Base-by-base conservation (phyloP, 1,284 basidiomycete genomes). In the Rhizoctonia solani region DNA sequence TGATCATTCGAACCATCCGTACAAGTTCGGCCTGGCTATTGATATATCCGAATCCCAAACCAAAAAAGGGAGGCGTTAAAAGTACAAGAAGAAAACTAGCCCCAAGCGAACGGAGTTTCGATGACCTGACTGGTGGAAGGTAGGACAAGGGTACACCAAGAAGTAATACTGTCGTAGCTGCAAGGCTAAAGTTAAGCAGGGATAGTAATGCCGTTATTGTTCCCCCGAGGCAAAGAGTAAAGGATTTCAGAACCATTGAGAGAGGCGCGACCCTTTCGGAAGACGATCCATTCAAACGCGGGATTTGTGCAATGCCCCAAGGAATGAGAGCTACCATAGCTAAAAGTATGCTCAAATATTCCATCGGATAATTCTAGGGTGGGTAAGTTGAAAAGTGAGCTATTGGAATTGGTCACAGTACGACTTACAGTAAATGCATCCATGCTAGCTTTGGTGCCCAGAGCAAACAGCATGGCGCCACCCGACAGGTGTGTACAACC, bases 181-280 rank as follows among this genome's bases (percentile, higher is more conserved):
- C 89, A 19, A 95, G 85, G 3, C 91, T 92, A 77, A 94, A 95
- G 77, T 96, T 97, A 74, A 95, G 85, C 69, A 95, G 87, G 3
- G 92, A 89, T 19, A 86, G 87, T 52, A 92, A 85, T 25, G 93
- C 92, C 72, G 96, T 86, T 67, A 94, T 81, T 4, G 92, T 88
- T 14, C 93, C 92, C 52, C 90, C 84, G 55, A 90, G 76, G 76
- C 94, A 87, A 54, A 93, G 81, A 74, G 87, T 87, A 71, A 91
- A 77, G 1, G 89, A 80, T 72, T 90, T 87, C 37, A 93, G 79
- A n/a, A 89, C 75, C 39, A 76, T 72, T 46, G 81, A 78, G 23
- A 82, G 72, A 0, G 86, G 78, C 16, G 80, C 81, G 1, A 70
- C 69, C 27, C 68, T 66, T 41, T 70, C 67, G 25, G 63, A 39